Percentiles rank a stretch among this genome's conserved stretches.
These are phyloP conservation scores for Pugionium cornutum DNA, from an alignment of 345 rosid genomes.

Conservation along the genomic window DNA sequence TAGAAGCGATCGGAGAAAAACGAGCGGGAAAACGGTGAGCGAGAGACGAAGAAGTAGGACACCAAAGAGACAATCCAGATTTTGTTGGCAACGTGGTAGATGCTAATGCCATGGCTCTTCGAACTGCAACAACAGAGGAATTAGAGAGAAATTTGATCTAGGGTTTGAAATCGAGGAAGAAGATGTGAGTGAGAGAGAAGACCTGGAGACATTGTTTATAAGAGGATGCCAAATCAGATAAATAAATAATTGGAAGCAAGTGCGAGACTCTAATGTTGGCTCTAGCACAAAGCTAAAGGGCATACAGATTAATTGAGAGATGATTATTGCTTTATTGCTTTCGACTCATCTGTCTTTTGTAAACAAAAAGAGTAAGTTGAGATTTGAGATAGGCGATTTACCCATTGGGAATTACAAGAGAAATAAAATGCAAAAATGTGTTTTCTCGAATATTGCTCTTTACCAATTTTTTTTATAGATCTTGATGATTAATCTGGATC, in stretches of 20 bases:
- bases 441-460: too few species aligned
- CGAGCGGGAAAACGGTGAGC: conserved; percentile 42
- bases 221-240: background rate
- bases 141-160: conserved; percentile 36
- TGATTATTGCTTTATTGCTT: conserved; percentile 23
- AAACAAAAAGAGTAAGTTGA: background rate
- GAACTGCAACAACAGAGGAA: conserved; percentile 45
- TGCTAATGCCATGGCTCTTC: conserved; percentile 58
- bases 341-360: background rate
- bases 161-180: conserved; percentile 19
- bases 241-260: conserved; percentile 26
- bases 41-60: conserved; percentile 55
- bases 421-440: too few species aligned
- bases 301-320: background rate
- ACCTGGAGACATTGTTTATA: conserved; percentile 52
- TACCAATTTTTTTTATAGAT: too few species aligned
- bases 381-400: too few species aligned
- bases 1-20: conserved; percentile 46
- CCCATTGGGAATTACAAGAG: too few species aligned
- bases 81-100: conserved; percentile 54
- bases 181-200: conserved; percentile 35
- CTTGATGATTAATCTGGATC: too few species aligned
- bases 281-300: conserved; percentile 41
- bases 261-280: conserved; percentile 36
- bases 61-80: conserved; percentile 60